A percentile compares a stretch with the other conserved stretches of the same genome.
phyloP scores from a whole-genome alignment of 192 early-diverging fungal genomes.

The Neocallimastix lanati region DNA sequence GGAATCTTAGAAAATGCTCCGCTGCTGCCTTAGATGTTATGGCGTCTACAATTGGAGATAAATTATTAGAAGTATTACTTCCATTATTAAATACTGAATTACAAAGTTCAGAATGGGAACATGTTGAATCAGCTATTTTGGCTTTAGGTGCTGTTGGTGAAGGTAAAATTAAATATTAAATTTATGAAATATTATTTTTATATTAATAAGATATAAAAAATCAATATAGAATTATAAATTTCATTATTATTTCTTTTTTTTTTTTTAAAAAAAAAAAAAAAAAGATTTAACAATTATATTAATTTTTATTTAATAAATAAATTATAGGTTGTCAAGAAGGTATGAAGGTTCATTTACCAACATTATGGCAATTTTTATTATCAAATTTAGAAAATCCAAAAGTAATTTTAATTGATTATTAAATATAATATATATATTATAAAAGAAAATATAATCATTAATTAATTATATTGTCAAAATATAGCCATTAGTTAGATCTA shows the following conservation, averaged over 20 bases:
- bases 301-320: too few species aligned
- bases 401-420: slow-evolving; percentile 21
- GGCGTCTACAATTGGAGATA: slow-evolving; percentile 71
- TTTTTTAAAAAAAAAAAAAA: too few species aligned
- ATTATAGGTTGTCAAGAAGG: slow-evolving; percentile 54
- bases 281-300: too few species aligned
- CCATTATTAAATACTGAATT: slow-evolving; percentile 72
- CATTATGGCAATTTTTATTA: slow-evolving; percentile 71
- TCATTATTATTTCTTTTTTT: too few species aligned
- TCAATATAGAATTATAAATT: too few species aligned
- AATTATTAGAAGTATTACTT: slow-evolving; percentile 64
- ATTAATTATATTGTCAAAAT: too few species aligned
- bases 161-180: slow-evolving; percentile 32
- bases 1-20: slow-evolving; percentile 97
- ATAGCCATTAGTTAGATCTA: slow-evolving; percentile 81
- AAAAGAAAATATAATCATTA: too few species aligned
- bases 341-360: slow-evolving; percentile 75
- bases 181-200: too few species aligned
- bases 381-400: slow-evolving; percentile 60
- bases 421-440: too few species aligned
- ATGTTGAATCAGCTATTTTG: slow-evolving; percentile 85
- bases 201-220: too few species aligned
- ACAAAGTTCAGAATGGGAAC: slow-evolving; percentile 68
- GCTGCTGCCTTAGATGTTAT: slow-evolving; percentile 91
- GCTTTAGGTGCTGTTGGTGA: slow-evolving; percentile 96